phyloP scores from a whole-genome alignment of 2,329 filamentous ascomycete species.

The Pestalotiopsis sp. region DNA sequence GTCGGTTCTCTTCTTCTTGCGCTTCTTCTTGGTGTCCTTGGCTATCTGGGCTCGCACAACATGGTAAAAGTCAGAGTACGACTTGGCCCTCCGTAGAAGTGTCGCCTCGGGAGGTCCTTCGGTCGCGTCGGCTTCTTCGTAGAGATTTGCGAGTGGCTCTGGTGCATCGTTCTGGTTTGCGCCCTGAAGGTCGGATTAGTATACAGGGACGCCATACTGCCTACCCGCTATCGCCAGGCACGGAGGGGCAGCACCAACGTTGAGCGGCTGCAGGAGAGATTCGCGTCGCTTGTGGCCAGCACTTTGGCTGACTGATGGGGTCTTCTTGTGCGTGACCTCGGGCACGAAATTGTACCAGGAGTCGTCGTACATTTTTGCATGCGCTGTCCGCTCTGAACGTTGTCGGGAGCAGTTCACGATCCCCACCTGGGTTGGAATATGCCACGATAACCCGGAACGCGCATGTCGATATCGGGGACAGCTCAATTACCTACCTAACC shows the following conservation, averaged over 20 bases:
- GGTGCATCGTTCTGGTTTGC: conserved; percentile 53
- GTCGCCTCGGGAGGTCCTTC: conserved; percentile 69
- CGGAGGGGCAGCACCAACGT: conserved; percentile 46
- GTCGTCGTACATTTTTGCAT: conserved; percentile 72
- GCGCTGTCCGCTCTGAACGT: not conserved
- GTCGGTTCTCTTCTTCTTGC: conserved; percentile 39
- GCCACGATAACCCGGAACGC: conserved; percentile 2
- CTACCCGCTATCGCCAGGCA: not conserved
- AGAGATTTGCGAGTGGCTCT: conserved; percentile 59
- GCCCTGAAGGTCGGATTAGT: conserved; percentile 45
- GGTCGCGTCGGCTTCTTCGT: conserved; percentile 57
- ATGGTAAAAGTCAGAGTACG: conserved; percentile 78
- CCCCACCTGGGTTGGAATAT: conserved; percentile 1
- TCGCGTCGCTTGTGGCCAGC: conserved; percentile 66
- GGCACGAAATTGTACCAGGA: conserved; percentile 81
- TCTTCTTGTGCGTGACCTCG: conserved; percentile 56
- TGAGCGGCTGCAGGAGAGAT: conserved; percentile 70
- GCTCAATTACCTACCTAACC: not conserved
- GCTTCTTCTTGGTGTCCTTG: conserved; percentile 49
- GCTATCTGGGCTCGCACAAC: conserved; percentile 59
- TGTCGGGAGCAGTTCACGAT: not conserved
- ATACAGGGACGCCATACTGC: not conserved
- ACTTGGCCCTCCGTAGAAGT: conserved; percentile 68
- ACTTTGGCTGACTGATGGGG: conserved; percentile 42
- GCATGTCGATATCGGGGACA: not conserved